Evolutionary conservation across 2,329 filamentous ascomycete genomes (phyloP).

Genomic region (Colletotrichum tofieldiae): DNA sequence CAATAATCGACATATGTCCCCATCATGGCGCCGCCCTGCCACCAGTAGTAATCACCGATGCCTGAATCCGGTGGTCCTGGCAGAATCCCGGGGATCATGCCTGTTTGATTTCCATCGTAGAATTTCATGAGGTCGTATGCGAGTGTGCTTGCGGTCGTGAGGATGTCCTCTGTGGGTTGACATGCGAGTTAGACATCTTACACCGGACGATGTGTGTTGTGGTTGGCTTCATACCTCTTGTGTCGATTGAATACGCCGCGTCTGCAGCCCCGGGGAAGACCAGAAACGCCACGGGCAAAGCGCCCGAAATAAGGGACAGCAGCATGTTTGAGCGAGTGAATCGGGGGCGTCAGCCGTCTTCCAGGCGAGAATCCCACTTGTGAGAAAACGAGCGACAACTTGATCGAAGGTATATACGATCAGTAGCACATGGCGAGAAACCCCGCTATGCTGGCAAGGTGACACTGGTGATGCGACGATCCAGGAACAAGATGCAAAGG

Average conservation of each 20-base stretch:
- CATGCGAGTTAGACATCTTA: not conserved
- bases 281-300: constrained; percentile 30
- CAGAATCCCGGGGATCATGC: constrained; percentile 63
- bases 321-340: constrained; percentile 28
- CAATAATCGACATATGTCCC: constrained; percentile 76
- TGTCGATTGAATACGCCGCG: constrained; percentile 37
- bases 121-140: constrained; percentile 63
- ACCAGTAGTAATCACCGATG: constrained; percentile 73
- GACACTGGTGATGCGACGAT: not conserved
- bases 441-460: not conserved
- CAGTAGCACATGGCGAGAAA: constrained; percentile 5
- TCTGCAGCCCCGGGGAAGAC: constrained; percentile 11
- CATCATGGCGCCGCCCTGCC: constrained; percentile 76
- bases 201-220: not conserved
- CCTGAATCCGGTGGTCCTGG: constrained; percentile 59
- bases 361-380: not conserved
- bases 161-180: constrained; percentile 53
- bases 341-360: not conserved
- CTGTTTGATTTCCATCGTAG: constrained; percentile 62
- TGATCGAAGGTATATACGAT: not conserved
- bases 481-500: not conserved
- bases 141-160: constrained; percentile 55
- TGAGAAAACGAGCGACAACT: constrained; percentile 9
- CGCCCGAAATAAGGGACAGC: constrained; percentile 5
- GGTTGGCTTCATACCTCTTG: constrained; percentile 19